These are phyloP conservation scores for Cairneyella variabilis DNA, from an alignment of 495 filamentous ascomycete genomes.

Conservation along the genomic window DNA sequence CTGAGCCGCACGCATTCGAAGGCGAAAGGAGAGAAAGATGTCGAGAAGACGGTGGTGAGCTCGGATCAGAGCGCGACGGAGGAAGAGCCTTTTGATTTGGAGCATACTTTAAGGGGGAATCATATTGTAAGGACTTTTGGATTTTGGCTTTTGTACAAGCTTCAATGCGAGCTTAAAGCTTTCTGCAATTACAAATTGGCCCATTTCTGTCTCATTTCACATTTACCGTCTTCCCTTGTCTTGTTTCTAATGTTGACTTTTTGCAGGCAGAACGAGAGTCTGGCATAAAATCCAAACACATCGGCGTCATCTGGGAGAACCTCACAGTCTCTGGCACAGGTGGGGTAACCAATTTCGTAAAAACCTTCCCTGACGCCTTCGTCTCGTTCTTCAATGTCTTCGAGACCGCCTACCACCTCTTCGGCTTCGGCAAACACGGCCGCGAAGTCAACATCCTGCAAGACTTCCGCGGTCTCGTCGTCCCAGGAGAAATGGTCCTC, in stretches of 20 bases:
- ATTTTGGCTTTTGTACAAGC: not conserved
- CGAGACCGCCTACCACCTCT: conserved; percentile 50
- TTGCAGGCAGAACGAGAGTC: conserved; percentile 58
- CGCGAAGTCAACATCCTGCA: conserved; percentile 45
- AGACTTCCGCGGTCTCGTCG: conserved; percentile 52
- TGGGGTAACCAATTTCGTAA: conserved; percentile 70
- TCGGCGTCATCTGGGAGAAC: conserved; percentile 76
- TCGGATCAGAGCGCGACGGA: conserved; percentile 41
- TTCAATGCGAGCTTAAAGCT: no score
- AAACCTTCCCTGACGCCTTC: conserved; percentile 81
- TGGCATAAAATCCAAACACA: conserved; percentile 75
- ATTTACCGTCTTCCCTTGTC: not conserved
- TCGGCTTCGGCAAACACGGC: conserved; percentile 32
- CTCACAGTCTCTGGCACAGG: conserved; percentile 76
- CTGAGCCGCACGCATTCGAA: conserved; percentile 33
- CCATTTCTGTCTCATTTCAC: not conserved
- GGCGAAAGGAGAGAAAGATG: conserved; percentile 33
- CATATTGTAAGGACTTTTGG: conserved; percentile 32
- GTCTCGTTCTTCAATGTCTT: conserved; percentile 70
- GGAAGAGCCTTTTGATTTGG: conserved; percentile 65
- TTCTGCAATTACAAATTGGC: not conserved
- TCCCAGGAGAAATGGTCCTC: conserved; percentile 50
- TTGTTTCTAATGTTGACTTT: not conserved
- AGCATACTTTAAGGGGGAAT: conserved; percentile 62
- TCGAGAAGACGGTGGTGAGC: conserved; percentile 44